Base-by-base conservation (phyloP, 805 yeast species). In the Allodekkera sacchari region DNA sequence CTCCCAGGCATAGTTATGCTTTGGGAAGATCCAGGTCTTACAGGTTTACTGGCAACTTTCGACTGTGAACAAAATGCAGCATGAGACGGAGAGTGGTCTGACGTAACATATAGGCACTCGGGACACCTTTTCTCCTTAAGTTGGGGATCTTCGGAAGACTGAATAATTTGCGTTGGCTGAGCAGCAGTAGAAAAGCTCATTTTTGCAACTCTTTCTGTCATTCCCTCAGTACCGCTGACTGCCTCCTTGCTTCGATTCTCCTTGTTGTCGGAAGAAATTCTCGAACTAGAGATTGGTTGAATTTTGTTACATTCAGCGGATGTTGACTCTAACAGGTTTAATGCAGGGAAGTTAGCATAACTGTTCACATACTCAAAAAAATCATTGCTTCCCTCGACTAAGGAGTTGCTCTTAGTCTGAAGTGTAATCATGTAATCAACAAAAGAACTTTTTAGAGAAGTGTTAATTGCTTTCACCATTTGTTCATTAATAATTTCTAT, bases 401-500 rank as follows among this genome's bases (percentile, higher is more conserved):
- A 34, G n/a, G 46, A 49, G 8, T 49, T 33, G 4, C 57, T 45
- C 11, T 46, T 42, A n/a, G 45, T 38, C 36, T 55, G 62, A 29
- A 65, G 43, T 27, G 44, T 39, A 26, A 49, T 22, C 12, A 61
- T 51, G 42, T 68, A 74, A 28, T 71, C 74, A 8, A 54, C 48
- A 8, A 71, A 45, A 1, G 74, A 52, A 12, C 61, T 64, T 36
- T 60, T 65, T 38, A 75, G 55, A 9, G 64, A 62, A 18, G 50
- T 58, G 27, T 61, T 59, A 15, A 75, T 64, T 0, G 74, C 58
- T 28, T 72, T 59, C 7, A 59, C 53, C 29, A 64, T 59, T 44
- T 75, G 81, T 19, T 61, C 66, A 36, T 68, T 68, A 6, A 71
- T 69, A 15, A 74, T 68, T 33, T 63, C 71, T n/a, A 70, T 56